phyloP scores from a whole-genome alignment of 2,329 filamentous ascomycete genomes.

The Trichothecium roseum region DNA sequence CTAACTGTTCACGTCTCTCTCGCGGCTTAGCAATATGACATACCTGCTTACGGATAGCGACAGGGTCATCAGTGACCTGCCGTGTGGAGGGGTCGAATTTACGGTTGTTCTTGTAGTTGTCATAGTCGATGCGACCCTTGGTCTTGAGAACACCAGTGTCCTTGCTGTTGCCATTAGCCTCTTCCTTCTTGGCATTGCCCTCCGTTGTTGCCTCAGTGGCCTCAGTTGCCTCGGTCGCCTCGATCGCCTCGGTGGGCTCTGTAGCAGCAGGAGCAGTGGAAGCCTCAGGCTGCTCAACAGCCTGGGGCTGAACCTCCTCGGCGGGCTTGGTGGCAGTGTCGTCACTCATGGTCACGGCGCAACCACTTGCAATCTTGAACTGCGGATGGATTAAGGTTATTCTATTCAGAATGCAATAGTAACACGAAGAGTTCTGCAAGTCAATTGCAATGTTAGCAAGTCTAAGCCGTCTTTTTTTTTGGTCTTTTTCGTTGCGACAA shows the following conservation, averaged over 20 bases:
- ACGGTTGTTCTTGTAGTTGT: conserved; percentile 42
- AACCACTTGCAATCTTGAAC: too few relatives aligned
- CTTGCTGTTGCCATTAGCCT: conserved; percentile 12
- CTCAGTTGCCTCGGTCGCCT: conserved; percentile 13
- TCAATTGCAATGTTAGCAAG: too few relatives aligned
- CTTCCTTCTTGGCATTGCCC: conserved; percentile 11
- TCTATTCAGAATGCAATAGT: too few relatives aligned
- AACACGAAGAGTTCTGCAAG: too few relatives aligned
- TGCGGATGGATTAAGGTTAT: too few relatives aligned
- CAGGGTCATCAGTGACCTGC: conserved; percentile 65
- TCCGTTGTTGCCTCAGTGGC: conserved; percentile 13
- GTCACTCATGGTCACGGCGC: conserved; percentile 24
- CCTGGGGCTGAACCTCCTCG: conserved; percentile 21
- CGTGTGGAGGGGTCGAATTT: conserved; percentile 62
- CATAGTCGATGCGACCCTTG: conserved; percentile 25
- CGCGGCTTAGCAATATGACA: conserved; percentile 7
- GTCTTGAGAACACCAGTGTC: conserved; percentile 30
- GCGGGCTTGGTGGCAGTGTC: conserved; percentile 27
- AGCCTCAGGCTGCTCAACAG: conserved; percentile 13
- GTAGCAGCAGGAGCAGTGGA: conserved; percentile 12
- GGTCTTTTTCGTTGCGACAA: too few relatives aligned
- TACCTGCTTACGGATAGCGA: conserved; percentile 76
- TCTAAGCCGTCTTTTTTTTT: too few relatives aligned
- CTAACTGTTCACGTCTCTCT: neutral
- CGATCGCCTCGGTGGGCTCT: conserved; percentile 13